A percentile compares a stretch with the other conserved stretches of the same genome.
These are phyloP conservation scores for Polygonum aviculare DNA, from an alignment of 148 eudicot genomes.

Conservation along the genomic window DNA sequence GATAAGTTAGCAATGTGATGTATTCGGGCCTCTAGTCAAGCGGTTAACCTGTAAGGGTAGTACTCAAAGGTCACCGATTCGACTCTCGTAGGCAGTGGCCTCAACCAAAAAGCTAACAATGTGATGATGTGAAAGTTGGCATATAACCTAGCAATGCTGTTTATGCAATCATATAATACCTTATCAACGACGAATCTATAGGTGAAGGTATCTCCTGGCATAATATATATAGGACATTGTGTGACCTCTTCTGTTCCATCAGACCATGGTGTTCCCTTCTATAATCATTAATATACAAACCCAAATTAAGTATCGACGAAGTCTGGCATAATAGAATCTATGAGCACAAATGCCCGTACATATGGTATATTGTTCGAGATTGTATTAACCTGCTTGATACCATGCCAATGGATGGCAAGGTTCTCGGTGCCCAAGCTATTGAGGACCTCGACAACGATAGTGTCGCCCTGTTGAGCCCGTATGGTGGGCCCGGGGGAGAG, in stretches of 20 bases:
- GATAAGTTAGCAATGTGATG: background rate
- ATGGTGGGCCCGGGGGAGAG: slow-evolving; percentile 68
- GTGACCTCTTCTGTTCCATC: slow-evolving; percentile 88
- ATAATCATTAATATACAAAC: background rate
- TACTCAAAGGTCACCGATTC: too few species aligned
- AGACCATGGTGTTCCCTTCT: slow-evolving; percentile 73
- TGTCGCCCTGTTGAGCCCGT: slow-evolving; percentile 58
- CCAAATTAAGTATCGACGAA: too few species aligned
- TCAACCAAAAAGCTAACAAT: too few species aligned
- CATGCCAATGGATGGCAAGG: slow-evolving; percentile 88
- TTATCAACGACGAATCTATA: slow-evolving; percentile 70
- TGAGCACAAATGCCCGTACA: too few species aligned
- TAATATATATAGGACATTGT: slow-evolving; percentile 69
- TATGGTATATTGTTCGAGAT: background rate
- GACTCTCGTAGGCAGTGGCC: too few species aligned
- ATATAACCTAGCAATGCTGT: background rate
- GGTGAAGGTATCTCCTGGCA: slow-evolving; percentile 59
- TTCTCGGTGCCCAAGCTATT: slow-evolving; percentile 65
- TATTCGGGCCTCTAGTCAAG: too few species aligned
- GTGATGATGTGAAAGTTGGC: background rate
- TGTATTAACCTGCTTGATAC: slow-evolving; percentile 77
- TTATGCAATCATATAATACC: slow-evolving; percentile 16
- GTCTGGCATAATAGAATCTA: too few species aligned
- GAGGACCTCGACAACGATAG: slow-evolving; percentile 57
- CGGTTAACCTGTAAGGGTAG: too few species aligned